phyloP scores from a whole-genome alignment of 805 yeast species.

The Teunomyces panamensis region DNA sequence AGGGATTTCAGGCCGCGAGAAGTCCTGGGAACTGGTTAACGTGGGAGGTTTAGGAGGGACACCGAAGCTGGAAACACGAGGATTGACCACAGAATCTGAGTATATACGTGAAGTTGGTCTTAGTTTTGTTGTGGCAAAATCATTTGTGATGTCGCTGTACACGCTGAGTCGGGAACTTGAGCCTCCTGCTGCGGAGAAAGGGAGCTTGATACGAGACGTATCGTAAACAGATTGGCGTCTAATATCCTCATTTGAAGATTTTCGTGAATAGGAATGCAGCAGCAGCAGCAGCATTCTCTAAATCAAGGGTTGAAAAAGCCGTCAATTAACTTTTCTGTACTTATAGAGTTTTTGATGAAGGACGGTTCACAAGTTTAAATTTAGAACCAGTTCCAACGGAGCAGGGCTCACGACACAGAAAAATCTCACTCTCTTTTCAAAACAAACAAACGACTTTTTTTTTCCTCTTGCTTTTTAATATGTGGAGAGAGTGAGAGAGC shows the following conservation, averaged over 20 bases:
- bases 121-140: neutral
- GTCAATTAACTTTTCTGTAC: neutral
- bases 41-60: constrained; percentile 1
- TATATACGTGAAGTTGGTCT: constrained; percentile 5
- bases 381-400: neutral
- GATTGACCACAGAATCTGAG: constrained; percentile 23
- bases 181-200: constrained; percentile 1
- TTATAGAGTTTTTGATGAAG: neutral
- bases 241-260: neutral
- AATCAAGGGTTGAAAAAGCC: neutral
- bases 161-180: constrained; percentile 11
- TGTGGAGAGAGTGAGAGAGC: neutral
- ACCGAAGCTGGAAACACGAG: neutral
- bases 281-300: neutral
- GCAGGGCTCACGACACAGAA: neutral
- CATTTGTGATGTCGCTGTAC: constrained; percentile 5
- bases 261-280: constrained; percentile 3
- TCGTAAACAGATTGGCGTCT: constrained; percentile 22
- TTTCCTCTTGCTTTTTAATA: too few relatives aligned
- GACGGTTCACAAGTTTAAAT: neutral
- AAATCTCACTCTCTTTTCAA: neutral
- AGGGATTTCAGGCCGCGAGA: constrained; percentile 1
- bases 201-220: constrained; percentile 15
- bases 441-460: neutral
- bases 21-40: constrained; percentile 5